phyloP scores from a whole-genome alignment of 2,329 filamentous ascomycete species.

The Botrytis elliptica region DNA sequence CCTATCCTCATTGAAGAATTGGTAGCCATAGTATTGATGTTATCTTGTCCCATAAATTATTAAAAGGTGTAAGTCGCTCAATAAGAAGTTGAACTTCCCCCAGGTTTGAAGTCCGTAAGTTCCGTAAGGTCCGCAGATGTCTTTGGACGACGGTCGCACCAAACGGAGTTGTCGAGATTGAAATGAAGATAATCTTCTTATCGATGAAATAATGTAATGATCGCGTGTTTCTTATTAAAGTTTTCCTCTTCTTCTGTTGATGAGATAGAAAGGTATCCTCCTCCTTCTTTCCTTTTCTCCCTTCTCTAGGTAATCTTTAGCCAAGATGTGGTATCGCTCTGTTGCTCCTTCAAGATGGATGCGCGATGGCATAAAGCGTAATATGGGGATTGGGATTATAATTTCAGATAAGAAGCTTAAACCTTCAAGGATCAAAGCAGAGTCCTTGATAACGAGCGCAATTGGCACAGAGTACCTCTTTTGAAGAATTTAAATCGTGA shows the following conservation, averaged over 20 bases:
- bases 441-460: slow-evolving; percentile 48
- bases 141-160: background rate
- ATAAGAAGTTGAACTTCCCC: background rate
- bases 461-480: slow-evolving; percentile 53
- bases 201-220: background rate
- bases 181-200: background rate
- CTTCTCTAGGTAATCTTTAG: background rate
- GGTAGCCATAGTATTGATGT: slow-evolving; percentile 26
- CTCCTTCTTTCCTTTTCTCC: background rate
- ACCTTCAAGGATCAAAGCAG: slow-evolving; percentile 12
- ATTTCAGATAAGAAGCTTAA: slow-evolving; percentile 25
- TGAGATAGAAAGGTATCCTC: background rate
- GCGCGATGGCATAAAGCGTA: slow-evolving; percentile 3
- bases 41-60: slow-evolving; percentile 24
- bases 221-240: background rate
- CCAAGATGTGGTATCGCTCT: background rate
- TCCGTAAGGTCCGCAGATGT: background rate
- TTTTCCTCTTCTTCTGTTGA: background rate
- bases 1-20: slow-evolving; percentile 39
- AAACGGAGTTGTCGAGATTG: background rate
- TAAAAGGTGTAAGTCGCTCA: background rate
- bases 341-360: slow-evolving; percentile 2
- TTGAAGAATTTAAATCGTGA: background rate
- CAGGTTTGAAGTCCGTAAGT: background rate
- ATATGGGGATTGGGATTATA: slow-evolving; percentile 6